Evolutionary conservation across 441 rosid genomes (phyloP), one percentile per base, ranked within the genome.

Genomic region (Erysimum pusillum): DNA sequence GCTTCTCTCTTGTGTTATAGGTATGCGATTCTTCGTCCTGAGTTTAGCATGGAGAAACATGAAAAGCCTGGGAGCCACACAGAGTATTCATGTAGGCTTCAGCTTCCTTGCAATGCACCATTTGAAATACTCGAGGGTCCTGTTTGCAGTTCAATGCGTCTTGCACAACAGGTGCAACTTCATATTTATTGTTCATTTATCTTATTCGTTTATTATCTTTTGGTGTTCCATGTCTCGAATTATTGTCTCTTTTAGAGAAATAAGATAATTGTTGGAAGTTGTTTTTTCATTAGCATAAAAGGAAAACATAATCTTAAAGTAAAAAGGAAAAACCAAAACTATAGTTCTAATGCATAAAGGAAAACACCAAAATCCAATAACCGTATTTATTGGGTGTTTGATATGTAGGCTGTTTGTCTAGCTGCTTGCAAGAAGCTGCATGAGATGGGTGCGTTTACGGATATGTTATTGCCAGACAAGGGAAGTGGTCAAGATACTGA

Each of bases 351-450:
- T 25, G 28, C 28, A 25, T 25, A 25, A 25, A 25, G 28, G 28
- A 22, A 25, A 25, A 25, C 28, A 25, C 28, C 28, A 25, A 25
- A 25, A 25, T 28, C 31, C 31, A 28, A 0, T 28, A 28, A 28
- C 31, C 31, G 31, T 28, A 28, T 28, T 58, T 38, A 79, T 72
- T 35, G 14, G 74, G 45, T 80, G 61, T 61, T 73, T 75, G 45
- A 70, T 69, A 39, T 78, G 82, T 69, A 96, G 98, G 98, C 98
- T 82, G 99, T 94, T 82, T 96, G 99, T 83, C 82, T 96, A 86
- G 97, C 93, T 79, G 99, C 97, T 81, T 96, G 98, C 92, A 96
- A 94, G 88, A 96, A 92, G 87, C 91, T 94, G 79, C 99, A 96
- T 80, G 99, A 96, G 87, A 91, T 96, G 99, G 98, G 96, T 75